Conservation (phyloP, 2,329 filamentous ascomycete genomes). For the Colletotrichum orchidophilum region DNA sequence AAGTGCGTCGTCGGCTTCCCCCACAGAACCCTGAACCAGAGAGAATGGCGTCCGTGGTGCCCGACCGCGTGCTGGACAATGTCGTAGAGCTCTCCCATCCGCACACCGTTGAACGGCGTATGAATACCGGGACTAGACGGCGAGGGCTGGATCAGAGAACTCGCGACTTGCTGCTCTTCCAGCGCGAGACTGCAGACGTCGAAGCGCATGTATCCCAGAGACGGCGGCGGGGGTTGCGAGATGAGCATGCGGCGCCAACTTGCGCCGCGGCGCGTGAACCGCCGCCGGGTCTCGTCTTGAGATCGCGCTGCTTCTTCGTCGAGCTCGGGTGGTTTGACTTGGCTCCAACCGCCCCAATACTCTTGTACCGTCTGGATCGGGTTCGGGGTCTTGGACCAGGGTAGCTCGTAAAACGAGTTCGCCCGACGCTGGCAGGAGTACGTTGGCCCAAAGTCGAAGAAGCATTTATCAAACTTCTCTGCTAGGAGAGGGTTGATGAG, state of each 20-base stretch:
- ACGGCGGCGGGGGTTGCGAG: constrained; percentile 33
- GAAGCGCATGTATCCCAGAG: constrained; percentile 17
- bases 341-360: constrained; percentile 22
- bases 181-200: constrained; percentile 7
- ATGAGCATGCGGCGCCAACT: constrained; percentile 39
- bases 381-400: background rate
- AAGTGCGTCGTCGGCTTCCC: background rate
- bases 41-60: constrained; percentile 23
- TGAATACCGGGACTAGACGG: background rate
- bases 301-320: background rate
- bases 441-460: constrained; percentile 30
- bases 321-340: background rate
- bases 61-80: constrained; percentile 20
- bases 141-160: background rate
- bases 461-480: constrained; percentile 26
- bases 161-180: constrained; percentile 7
- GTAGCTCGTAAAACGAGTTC: constrained; percentile 30
- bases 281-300: background rate
- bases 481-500: constrained; percentile 28
- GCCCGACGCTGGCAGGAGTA: constrained; percentile 19
- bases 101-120: constrained; percentile 5
- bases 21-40: constrained; percentile 31
- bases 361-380: constrained; percentile 4
- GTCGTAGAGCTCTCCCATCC: constrained; percentile 37
- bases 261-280: constrained; percentile 31